phyloP scores from a whole-genome alignment of 257 asterid genomes.

The Prunella vulgaris region DNA sequence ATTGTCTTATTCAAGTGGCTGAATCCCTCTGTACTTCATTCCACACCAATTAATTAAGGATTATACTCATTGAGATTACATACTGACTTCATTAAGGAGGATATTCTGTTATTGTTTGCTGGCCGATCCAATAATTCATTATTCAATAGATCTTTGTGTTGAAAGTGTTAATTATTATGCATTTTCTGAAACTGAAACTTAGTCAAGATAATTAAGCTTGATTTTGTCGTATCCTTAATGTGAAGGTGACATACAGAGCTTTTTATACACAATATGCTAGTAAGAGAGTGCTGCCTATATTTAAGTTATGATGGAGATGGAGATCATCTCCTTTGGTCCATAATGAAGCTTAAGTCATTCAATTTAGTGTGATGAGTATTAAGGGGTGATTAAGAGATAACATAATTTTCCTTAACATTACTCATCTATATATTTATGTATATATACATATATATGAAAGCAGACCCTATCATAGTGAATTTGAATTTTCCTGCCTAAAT shows the following conservation, averaged over 20 bases:
- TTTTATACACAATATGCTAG: background rate
- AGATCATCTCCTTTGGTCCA: background rate
- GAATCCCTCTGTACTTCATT: constrained; percentile 1
- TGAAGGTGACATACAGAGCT: background rate
- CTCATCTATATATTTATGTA: background rate
- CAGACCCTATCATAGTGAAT: background rate
- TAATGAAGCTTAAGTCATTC: background rate
- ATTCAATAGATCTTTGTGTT: background rate
- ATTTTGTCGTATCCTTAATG: background rate
- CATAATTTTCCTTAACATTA: background rate
- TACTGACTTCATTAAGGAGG: background rate
- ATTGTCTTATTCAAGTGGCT: constrained; percentile 1
- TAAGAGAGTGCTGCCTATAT: background rate
- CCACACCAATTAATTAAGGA: background rate
- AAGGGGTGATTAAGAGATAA: too few relatives aligned
- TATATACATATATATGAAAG: background rate
- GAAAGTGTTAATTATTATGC: background rate
- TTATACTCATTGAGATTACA: background rate
- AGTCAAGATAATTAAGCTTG: background rate
- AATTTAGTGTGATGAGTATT: background rate
- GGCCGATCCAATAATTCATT: background rate
- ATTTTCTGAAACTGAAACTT: background rate
- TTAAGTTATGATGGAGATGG: background rate
- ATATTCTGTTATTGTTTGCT: background rate
- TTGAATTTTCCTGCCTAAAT: background rate